These are phyloP conservation scores for Paramecium octaurelia DNA, from an alignment of 73 alveolate species.

Conservation along the genomic window DNA sequence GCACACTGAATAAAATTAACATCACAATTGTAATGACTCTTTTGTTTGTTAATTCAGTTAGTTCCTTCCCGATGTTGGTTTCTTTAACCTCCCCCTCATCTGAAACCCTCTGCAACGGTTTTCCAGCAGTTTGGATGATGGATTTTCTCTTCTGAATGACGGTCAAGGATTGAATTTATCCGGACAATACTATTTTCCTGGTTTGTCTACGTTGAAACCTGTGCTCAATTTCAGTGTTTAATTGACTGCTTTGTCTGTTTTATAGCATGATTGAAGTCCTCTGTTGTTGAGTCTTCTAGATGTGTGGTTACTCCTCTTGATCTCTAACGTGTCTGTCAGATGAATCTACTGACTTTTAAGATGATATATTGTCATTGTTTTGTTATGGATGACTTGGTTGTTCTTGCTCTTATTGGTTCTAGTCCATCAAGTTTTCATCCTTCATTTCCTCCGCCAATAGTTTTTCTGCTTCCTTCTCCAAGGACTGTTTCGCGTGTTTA, in stretches of 20 bases:
- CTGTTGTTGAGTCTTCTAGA: neutral
- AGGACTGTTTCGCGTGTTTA: constrained; percentile 59
- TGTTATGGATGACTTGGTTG: neutral
- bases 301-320: neutral
- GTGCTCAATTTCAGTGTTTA: neutral
- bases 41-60: constrained; percentile 85
- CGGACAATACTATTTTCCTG: neutral
- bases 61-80: constrained; percentile 87
- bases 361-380: neutral
- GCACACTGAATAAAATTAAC: constrained; percentile 78
- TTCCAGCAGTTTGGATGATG: neutral
- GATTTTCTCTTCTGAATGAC: neutral
- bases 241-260: neutral
- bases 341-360: neutral
- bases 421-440: neutral
- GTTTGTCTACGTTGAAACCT: neutral
- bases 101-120: neutral
- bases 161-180: neutral
- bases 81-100: constrained; percentile 61
- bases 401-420: neutral
- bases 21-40: constrained; percentile 89
- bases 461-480: constrained; percentile 47
- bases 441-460: constrained; percentile 35
- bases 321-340: neutral
- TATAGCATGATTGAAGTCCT: neutral